Evolutionary conservation across 192 early-diverging fungal genomes (phyloP), one percentile per base, ranked within the genome.

Genomic region (Cetraspora pellucida): DNA sequence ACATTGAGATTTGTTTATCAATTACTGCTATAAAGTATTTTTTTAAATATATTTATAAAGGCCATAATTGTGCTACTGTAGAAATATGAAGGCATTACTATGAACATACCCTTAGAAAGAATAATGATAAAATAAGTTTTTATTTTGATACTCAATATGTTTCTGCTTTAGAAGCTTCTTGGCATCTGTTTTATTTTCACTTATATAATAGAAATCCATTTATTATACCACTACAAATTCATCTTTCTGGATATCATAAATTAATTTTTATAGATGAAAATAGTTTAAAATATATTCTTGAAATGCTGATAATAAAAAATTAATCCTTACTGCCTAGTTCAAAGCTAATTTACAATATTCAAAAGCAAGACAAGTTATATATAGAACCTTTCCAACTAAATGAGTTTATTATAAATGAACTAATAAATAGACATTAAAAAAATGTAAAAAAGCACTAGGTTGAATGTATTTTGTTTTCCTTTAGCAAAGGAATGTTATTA

Each of bases 401-500:
- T 37, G 31, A 5, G 31, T 37, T 37, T 37, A 37, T 37, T 37
- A 37, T 37, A 37, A 37, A 37, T 30, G 65, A 6, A 57, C 46
- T 8, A 77, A 74, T 6, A 13, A 37, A 30, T 81, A 76, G 76
- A 74, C 4, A 0, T 5, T 7, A 14, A 57, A 74, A 25, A n/a
- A 71, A 58, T 47, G 49, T 59, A 67, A n/a, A 11, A 69, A 10
- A 23, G 23, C 58, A 10, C 55, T 82, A 25, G 81, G 81, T 43
- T 54, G 74, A 0, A 60, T 82, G n/a, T 75, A 49, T 72, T 72
- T 73, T 44, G 68, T 67, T 10, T 55, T 44, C 74, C 77, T 16
- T 50, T 50, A 0, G 49, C 77, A 3, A 77, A 77, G 2, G 77
- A 81, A 23, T n/a, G 72, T 28, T 82, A 74, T 31, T 82, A 79